Evolutionary conservation across 1,284 basidiomycete genomes (phyloP).

Genomic region (Heterobasidion irregulare): DNA sequence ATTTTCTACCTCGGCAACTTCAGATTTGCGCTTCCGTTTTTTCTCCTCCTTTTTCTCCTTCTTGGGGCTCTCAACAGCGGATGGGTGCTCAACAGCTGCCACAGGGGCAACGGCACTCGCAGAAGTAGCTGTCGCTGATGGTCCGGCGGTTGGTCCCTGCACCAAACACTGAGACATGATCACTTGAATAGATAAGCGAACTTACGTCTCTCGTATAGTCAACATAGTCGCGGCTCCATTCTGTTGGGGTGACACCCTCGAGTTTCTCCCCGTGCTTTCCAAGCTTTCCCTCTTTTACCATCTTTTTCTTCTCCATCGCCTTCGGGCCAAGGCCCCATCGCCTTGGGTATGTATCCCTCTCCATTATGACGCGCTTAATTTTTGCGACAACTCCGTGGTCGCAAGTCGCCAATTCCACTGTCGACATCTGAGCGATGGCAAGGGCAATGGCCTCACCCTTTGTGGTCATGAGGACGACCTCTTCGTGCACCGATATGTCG

Average conservation of each 20-base stretch:
- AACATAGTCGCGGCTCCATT: conserved; percentile 90
- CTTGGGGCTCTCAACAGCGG: conserved; percentile 31
- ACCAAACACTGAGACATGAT: conserved; percentile 1
- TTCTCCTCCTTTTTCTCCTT: conserved; percentile 55
- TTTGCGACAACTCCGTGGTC: conserved; percentile 99
- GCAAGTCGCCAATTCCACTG: conserved; percentile 95
- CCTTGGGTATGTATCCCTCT: conserved; percentile 96
- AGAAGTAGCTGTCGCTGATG: conserved; percentile 22
- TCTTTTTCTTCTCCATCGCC: conserved; percentile 97
- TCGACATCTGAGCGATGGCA: conserved; percentile 97
- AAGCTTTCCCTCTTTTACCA: conserved; percentile 93
- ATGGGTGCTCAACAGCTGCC: conserved; percentile 15
- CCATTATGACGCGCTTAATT: conserved; percentile 99
- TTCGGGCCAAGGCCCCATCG: conserved; percentile 98
- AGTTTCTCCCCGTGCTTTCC: conserved; percentile 94
- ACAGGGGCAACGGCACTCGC: conserved; percentile 1
- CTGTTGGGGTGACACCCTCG: conserved; percentile 83
- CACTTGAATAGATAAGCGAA: conserved; percentile 14
- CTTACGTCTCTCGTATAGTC: conserved; percentile 73
- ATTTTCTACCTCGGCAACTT: conserved; percentile 34
- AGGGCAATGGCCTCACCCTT: conserved; percentile 99
- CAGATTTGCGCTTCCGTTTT: conserved; percentile 69
- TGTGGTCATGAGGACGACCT: conserved; percentile 99
- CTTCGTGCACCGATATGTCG: conserved; percentile 93
- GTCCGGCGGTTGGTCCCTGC: conserved; percentile 37